Base-by-base conservation (phyloP, 2,329 filamentous ascomycete species). In the Trichophyton simii region DNA sequence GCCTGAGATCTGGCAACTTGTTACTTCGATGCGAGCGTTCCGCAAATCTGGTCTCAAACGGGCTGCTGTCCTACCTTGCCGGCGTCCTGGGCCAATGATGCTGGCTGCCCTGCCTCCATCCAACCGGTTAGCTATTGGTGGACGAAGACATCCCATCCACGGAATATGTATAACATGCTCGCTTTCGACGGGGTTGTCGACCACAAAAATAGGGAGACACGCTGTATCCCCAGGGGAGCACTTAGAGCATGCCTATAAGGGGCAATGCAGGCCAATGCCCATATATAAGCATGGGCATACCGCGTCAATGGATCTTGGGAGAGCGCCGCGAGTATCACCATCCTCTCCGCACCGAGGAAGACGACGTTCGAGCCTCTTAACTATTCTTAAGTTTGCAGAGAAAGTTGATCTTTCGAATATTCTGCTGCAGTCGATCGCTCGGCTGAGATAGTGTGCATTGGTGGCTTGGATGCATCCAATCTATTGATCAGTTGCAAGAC, bases 41-140 rank as follows among this genome's bases (percentile, higher is more conserved):
- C 50, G 50, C 50, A 54, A 54, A 54, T 22, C 50, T 54, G 50
- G 50, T 54, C 18, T 25, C 22, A n/a, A 54, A 54, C 50, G 50
- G 50, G 28, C 18, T 54, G 15, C 28, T 54, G 50, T 54, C 22
- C 50, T 54, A 54, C 50, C 50, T 54, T 13, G 50, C 50, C n/a
- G 34, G 13, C 28, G 50, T 15, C 15, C 15, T 25, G n/a, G 34
- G 50, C 50, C 50, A 54, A 54, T 54, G 9, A n/a, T 15, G n/a
- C 22, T 13, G 18, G 46, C 18, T 13, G 18, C 22, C 50, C 22
- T 54, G 50, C 50, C 50, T 54, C 50, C 50, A 54, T 31, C 50
- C 50, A n/a, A n/a, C 18, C 25, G 1, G 22, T 54, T 28, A 28
- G 22, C 7, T n/a, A 54, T 54, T 54, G 50, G 50, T 54, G 28